Conservation (phyloP, 805 yeast genomes). For the Cyberlindnera galapagoensis region DNA sequence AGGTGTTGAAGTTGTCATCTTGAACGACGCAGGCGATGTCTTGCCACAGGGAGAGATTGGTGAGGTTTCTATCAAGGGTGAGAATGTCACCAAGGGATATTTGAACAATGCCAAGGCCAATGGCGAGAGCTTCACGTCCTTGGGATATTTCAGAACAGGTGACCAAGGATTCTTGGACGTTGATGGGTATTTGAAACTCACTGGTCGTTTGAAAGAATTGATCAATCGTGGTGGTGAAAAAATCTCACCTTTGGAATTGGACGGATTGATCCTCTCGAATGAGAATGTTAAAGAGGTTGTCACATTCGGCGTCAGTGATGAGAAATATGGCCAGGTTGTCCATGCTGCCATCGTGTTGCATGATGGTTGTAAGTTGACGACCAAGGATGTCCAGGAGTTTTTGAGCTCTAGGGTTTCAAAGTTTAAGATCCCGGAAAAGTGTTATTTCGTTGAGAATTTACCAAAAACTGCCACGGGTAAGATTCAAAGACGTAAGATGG, state of each 20-base stretch:
- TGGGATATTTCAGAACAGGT: constrained; percentile 66
- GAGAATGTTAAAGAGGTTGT: constrained; percentile 67
- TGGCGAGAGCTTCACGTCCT: constrained; percentile 51
- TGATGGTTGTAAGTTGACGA: constrained; percentile 28
- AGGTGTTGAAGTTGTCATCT: constrained; percentile 56
- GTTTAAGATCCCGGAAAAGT: constrained; percentile 55
- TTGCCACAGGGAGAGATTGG: constrained; percentile 51
- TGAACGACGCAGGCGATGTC: constrained; percentile 42
- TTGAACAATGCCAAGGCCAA: constrained; percentile 69
- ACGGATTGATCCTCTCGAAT: constrained; percentile 50
- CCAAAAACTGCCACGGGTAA: constrained; percentile 80
- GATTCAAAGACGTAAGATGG: constrained; percentile 62
- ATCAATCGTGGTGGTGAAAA: constrained; percentile 78
- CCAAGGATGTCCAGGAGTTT: constrained; percentile 40
- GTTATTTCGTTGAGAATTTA: constrained; percentile 51
- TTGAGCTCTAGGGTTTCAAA: constrained; percentile 41
- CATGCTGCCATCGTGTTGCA: constrained; percentile 62
- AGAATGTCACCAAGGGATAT: constrained; percentile 66
- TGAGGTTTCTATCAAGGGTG: constrained; percentile 63
- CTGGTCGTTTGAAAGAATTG: constrained; percentile 69
- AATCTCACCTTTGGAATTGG: constrained; percentile 68
- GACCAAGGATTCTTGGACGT: constrained; percentile 62
- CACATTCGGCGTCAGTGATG: constrained; percentile 60
- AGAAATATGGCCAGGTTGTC: constrained; percentile 64
- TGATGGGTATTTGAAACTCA: constrained; percentile 53